phyloP scores from a whole-genome alignment of 495 filamentous ascomycete species.

The Aspergillus diversus region DNA sequence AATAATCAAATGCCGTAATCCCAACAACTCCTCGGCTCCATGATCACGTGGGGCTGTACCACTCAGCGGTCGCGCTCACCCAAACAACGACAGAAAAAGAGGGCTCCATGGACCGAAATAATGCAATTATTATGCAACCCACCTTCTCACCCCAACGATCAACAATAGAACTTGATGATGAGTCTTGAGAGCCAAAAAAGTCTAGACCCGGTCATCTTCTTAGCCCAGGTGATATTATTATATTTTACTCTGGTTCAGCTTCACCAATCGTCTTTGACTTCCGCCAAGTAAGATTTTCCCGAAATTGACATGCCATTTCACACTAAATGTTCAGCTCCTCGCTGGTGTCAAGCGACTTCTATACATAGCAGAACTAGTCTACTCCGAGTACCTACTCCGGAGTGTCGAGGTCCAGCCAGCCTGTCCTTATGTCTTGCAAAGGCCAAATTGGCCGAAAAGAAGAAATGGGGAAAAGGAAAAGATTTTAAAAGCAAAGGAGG shows the following conservation, averaged over 20 bases:
- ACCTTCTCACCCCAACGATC: no score
- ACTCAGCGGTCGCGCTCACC: background rate
- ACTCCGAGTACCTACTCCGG: background rate
- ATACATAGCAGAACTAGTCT: background rate
- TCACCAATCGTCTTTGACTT: background rate
- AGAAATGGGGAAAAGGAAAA: background rate
- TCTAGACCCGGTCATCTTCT: background rate
- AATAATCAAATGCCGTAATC: constrained; percentile 4
- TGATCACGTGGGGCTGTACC: background rate
- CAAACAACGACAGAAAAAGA: background rate
- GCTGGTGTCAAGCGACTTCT: background rate
- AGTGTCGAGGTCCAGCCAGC: constrained; percentile 1
- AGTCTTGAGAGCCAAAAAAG: background rate
- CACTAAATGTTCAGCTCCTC: constrained; percentile 3
- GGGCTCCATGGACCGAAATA: background rate
- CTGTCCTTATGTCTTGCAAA: background rate
- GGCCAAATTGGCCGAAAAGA: background rate
- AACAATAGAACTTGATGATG: background rate
- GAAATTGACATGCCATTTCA: background rate
- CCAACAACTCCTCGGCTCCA: constrained; percentile 1
- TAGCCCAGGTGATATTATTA: background rate
- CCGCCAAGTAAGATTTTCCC: constrained; percentile 3
- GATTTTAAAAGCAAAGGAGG: background rate
- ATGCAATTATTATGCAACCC: no score
- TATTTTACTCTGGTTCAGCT: background rate